Evolutionary conservation across 148 eudicot genomes (phyloP).

Genomic region (Pharnaceum exiguum): DNA sequence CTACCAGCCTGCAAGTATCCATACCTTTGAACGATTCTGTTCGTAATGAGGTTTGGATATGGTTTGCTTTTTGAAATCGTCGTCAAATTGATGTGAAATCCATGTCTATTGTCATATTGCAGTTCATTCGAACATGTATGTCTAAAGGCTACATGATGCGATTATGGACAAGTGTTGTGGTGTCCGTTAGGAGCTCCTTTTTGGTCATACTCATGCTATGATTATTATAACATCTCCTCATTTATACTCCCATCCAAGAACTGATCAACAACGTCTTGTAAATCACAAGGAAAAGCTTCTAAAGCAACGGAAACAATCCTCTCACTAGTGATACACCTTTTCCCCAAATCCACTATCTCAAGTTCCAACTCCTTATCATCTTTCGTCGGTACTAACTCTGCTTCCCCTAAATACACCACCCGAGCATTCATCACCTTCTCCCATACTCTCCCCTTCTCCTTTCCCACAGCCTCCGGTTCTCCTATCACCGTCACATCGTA

Average conservation of each 20-base stretch:
- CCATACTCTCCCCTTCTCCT: constrained; percentile 81
- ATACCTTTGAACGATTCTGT: too few species aligned
- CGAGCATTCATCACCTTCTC: constrained; percentile 88
- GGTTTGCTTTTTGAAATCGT: too few species aligned
- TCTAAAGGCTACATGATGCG: too few species aligned
- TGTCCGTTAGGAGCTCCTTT: too few species aligned
- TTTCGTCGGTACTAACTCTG: constrained; percentile 77
- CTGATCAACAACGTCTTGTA: constrained; percentile 65
- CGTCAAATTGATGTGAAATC: too few species aligned
- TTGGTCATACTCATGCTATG: too few species aligned
- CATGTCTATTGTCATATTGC: too few species aligned
- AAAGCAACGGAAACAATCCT: constrained; percentile 58
- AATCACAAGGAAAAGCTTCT: constrained; percentile 79
- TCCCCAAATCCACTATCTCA: constrained; percentile 71
- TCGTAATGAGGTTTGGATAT: too few species aligned
- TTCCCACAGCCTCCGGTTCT: constrained; percentile 92
- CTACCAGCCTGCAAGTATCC: too few species aligned
- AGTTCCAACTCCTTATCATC: constrained; percentile 82
- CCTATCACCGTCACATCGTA: constrained; percentile 90
- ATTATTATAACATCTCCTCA: constrained; percentile 69
- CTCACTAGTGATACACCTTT: constrained; percentile 55
- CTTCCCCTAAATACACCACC: constrained; percentile 89
- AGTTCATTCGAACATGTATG: too few species aligned
- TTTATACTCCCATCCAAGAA: constrained; percentile 69
- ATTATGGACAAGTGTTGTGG: too few species aligned